Conservation (phyloP, 352 stramenopile genomes). For the Globisporangium barbulae region DNA sequence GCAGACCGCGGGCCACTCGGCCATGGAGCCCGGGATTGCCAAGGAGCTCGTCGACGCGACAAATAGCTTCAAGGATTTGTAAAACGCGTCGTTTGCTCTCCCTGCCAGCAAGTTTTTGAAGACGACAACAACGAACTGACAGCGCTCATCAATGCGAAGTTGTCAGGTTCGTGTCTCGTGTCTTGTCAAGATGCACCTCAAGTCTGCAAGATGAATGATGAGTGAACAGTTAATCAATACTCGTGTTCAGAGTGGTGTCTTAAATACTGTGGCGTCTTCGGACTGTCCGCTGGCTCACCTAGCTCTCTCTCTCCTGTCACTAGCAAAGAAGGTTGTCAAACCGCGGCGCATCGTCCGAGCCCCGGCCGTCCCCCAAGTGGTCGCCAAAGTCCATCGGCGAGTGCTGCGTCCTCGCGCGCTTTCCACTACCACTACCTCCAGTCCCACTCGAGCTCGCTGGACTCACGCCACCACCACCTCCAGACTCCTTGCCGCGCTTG, state of each 20-base stretch:
- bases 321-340: conserved; percentile 14
- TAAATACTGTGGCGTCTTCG: conserved; percentile 6
- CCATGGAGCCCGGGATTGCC: conserved; percentile 70
- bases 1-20: conserved; percentile 70
- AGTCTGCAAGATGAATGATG: neutral
- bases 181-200: neutral
- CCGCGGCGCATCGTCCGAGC: neutral
- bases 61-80: conserved; percentile 50
- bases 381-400: conserved; percentile 7
- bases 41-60: conserved; percentile 72
- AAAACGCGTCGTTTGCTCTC: neutral
- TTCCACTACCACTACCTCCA: conserved; percentile 2
- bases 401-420: conserved; percentile 22
- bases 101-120: neutral
- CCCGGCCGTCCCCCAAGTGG: neutral
- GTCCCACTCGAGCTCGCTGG: conserved; percentile 1
- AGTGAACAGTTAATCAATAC: conserved; percentile 7
- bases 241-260: conserved; percentile 11
- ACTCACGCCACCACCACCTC: conserved; percentile 2
- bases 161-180: neutral
- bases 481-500: conserved; percentile 41
- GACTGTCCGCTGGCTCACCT: neutral
- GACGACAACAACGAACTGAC: neutral
- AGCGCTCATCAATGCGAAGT: neutral
- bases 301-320: neutral